Conservation (phyloP, 106 monocot species). For the Acanthochlamys bracteata region DNA sequence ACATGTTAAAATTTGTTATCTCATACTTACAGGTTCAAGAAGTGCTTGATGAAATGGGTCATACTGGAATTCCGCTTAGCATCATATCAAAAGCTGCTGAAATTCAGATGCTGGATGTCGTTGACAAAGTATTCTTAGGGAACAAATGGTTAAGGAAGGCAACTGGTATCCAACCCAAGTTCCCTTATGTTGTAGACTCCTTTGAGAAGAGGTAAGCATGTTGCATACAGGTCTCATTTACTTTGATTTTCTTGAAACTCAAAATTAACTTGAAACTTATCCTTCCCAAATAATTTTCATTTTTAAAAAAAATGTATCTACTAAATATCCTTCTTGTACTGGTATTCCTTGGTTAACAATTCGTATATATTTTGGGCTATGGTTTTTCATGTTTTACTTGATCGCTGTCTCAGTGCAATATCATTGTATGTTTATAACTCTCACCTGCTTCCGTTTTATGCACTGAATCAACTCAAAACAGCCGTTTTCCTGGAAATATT, state of each 20-base stretch:
- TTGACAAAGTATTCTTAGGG: conserved; percentile 74
- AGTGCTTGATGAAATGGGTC: conserved; percentile 82
- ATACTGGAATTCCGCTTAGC: conserved; percentile 62
- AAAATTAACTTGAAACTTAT: too few species aligned
- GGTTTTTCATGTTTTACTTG: too few species aligned
- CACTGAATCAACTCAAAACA: neutral
- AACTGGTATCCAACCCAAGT: conserved; percentile 84
- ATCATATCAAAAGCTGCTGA: conserved; percentile 87
- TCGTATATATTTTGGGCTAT: too few species aligned
- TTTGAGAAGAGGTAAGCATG: conserved; percentile 81
- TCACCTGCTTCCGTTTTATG: neutral
- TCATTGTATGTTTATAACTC: neutral
- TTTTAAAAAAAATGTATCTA: neutral
- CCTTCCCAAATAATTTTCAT: neutral
- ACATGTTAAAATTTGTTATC: neutral
- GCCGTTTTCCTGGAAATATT: neutral
- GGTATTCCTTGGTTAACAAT: too few species aligned
- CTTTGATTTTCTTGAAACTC: too few species aligned
- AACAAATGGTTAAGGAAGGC: conserved; percentile 98
- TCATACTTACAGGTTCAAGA: conserved; percentile 67
- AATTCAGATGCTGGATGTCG: conserved; percentile 75
- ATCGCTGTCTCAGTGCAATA: neutral
- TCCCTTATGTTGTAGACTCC: conserved; percentile 92
- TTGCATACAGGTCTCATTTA: neutral
- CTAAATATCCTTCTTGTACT: too few species aligned